Conservation (phyloP, 2,329 filamentous ascomycete genomes). For the Grosmannia clavigera region DNA sequence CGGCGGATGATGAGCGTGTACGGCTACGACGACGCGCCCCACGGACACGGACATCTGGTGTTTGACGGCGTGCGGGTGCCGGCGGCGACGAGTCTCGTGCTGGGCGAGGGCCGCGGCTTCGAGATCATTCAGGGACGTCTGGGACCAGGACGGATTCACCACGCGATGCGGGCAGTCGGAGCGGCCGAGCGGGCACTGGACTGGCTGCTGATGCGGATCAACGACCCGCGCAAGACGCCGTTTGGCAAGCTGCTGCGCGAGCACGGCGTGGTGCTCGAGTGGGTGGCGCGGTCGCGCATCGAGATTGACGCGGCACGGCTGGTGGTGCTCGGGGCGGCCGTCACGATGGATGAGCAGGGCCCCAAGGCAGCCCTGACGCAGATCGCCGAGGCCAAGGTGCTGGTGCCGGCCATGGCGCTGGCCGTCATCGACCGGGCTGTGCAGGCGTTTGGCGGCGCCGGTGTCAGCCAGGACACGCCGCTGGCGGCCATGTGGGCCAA, state of each 20-base stretch:
- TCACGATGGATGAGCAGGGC: slow-evolving; percentile 82
- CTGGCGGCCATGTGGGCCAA: slow-evolving; percentile 72
- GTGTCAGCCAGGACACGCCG: slow-evolving; percentile 89
- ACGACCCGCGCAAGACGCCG: slow-evolving; percentile 79
- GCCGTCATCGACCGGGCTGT: slow-evolving; percentile 89
- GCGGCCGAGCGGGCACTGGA: slow-evolving; percentile 84
- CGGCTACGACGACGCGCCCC: slow-evolving; percentile 95
- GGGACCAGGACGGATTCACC: slow-evolving; percentile 91
- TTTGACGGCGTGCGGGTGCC: slow-evolving; percentile 89
- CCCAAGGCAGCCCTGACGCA: slow-evolving; percentile 85
- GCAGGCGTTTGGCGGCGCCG: slow-evolving; percentile 82
- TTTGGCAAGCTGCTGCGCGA: slow-evolving; percentile 80
- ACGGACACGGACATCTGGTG: slow-evolving; percentile 86
- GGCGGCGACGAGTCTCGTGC: slow-evolving; percentile 66
- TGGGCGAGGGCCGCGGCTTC: slow-evolving; percentile 88
- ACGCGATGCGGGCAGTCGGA: slow-evolving; percentile 92
- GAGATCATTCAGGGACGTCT: slow-evolving; percentile 97
- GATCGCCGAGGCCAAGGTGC: slow-evolving; percentile 90
- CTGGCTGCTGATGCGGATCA: slow-evolving; percentile 88
- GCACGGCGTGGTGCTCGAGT: slow-evolving; percentile 90
- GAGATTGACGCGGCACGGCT: slow-evolving; percentile 90
- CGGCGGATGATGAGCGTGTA: slow-evolving; percentile 90
- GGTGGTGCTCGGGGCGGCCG: slow-evolving; percentile 83
- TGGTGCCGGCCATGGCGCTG: slow-evolving; percentile 71
- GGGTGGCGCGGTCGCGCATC: slow-evolving; percentile 82